Conservation (phyloP, 164 flowering plant genomes). For the Piper betle region DNA sequence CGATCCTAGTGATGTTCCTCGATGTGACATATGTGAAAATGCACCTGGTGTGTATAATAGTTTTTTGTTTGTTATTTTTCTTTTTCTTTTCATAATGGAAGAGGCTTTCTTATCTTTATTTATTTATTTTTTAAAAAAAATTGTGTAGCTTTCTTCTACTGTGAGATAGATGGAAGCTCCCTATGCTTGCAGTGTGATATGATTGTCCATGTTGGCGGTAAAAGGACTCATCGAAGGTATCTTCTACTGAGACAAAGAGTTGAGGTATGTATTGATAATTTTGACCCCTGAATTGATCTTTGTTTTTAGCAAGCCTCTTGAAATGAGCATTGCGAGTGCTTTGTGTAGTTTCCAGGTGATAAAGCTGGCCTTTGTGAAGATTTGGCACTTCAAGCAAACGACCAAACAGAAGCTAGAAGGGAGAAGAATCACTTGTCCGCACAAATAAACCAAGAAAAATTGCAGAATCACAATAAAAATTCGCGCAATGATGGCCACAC, state of each 20-base stretch:
- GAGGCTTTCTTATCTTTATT: background rate
- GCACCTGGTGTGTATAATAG: constrained; percentile 29
- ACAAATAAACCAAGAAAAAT: constrained; percentile 23
- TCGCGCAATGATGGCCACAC: constrained; percentile 16
- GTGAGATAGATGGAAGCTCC: constrained; percentile 47
- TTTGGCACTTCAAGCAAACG: constrained; percentile 24
- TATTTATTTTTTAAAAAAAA: constrained; percentile 6
- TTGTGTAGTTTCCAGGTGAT: constrained; percentile 79
- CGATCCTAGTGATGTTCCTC: constrained; percentile 66
- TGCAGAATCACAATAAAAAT: constrained; percentile 25
- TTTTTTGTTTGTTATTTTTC: background rate
- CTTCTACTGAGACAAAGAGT: constrained; percentile 82
- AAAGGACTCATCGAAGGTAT: constrained; percentile 85
- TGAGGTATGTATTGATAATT: constrained; percentile 44
- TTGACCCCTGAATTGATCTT: constrained; percentile 2
- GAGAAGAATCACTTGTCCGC: constrained; percentile 26
- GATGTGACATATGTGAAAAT: constrained; percentile 95
- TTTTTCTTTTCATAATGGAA: background rate
- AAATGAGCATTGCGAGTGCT: background rate
- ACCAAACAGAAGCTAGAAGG: constrained; percentile 26
- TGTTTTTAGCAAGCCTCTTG: background rate
- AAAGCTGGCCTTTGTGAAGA: constrained; percentile 40
- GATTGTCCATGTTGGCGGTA: constrained; percentile 95
- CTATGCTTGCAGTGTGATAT: constrained; percentile 71
- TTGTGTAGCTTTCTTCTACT: constrained; percentile 49